Evolutionary conservation across 805 yeast genomes (phyloP), one percentile per base, ranked within the genome.

Genomic region (Barnettozyma botsteinii): DNA sequence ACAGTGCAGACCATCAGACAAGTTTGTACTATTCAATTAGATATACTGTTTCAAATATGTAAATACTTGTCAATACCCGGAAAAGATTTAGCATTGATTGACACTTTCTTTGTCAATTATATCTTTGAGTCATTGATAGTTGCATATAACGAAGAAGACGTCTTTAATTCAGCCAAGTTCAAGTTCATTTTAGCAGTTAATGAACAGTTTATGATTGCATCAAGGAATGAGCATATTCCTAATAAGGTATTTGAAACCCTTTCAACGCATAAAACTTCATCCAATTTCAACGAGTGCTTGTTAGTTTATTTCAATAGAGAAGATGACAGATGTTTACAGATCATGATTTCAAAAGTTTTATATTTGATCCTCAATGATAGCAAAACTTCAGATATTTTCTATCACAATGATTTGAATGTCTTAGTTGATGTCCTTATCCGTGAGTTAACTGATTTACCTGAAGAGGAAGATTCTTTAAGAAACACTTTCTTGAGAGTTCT

Each of bases 401-500:
- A 89, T 56, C 67, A 85, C 46, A 89, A 89, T 52, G 98, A 89
- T 57, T 62, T 89, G 43, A 80, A 82, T 51, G 94, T 89, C 7
- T 71, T 89, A 41, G 79, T 84, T 12, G 96, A 87, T 53, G 88
- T 89, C 9, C 68, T 89, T 38, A 69, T 89, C 2, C 66, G 98
- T 38, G 96, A 89, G 55, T 66, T 91, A 39, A 73, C 74, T 48
- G 79, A 89, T 52, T 60, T 86, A 30, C 75, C 88, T 18, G 72
- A 69, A 11, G 75, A 73, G 17, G 75, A 76, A 28, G 81, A 72
- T 42, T 62, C 72, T 9, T 61, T 79, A 30, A 75, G 85, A 40
- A 80, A 81, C 53, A 77, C 87, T 10, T 87, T 82, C 52, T 61
- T 89, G 31, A 69, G 93, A 41, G 87, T 88, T 3, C 51, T 91